phyloP scores from a whole-genome alignment of 208 protist species.

The Leishmania braziliensis region DNA sequence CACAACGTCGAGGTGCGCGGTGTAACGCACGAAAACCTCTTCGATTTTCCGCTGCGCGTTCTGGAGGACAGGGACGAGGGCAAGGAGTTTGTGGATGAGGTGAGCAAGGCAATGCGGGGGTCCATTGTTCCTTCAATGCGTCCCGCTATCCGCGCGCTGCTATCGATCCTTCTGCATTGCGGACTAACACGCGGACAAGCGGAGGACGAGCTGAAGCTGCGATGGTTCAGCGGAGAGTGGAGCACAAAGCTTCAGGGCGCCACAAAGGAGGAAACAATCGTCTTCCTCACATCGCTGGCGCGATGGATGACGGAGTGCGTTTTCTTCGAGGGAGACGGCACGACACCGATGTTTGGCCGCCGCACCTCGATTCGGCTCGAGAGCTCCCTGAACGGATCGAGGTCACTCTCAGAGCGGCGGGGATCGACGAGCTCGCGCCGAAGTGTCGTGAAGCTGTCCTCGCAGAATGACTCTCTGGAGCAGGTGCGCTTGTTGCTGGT shows the following conservation, averaged over 20 bases:
- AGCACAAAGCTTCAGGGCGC: constrained; percentile 75
- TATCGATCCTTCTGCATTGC: constrained; percentile 82
- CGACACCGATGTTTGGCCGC: constrained; percentile 30
- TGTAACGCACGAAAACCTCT: constrained; percentile 18
- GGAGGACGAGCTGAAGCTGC: constrained; percentile 81
- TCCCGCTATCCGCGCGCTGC: constrained; percentile 77
- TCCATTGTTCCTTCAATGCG: constrained; percentile 79
- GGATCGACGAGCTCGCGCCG: constrained; percentile 59
- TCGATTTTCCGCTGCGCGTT: constrained; percentile 54
- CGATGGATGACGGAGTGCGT: constrained; percentile 72
- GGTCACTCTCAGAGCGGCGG: constrained; percentile 67
- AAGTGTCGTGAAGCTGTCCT: constrained; percentile 52
- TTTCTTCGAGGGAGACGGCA: constrained; percentile 34
- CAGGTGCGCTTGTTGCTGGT: constrained; percentile 70
- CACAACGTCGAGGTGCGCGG: constrained; percentile 60
- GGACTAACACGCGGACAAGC: constrained; percentile 66
- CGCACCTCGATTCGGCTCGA: constrained; percentile 42
- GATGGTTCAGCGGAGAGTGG: constrained; percentile 91
- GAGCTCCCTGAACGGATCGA: constrained; percentile 44
- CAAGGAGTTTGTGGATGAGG: constrained; percentile 63
- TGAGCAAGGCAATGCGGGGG: constrained; percentile 71
- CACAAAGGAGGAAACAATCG: constrained; percentile 53
- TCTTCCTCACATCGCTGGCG: constrained; percentile 62
- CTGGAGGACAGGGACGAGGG: constrained; percentile 62
- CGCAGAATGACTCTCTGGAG: constrained; percentile 72